Percentiles rank a stretch among this genome's conserved stretches.
Conservation (phyloP, 768 basidiomycete genomes). For the Phanerodontia chrysosporium region DNA sequence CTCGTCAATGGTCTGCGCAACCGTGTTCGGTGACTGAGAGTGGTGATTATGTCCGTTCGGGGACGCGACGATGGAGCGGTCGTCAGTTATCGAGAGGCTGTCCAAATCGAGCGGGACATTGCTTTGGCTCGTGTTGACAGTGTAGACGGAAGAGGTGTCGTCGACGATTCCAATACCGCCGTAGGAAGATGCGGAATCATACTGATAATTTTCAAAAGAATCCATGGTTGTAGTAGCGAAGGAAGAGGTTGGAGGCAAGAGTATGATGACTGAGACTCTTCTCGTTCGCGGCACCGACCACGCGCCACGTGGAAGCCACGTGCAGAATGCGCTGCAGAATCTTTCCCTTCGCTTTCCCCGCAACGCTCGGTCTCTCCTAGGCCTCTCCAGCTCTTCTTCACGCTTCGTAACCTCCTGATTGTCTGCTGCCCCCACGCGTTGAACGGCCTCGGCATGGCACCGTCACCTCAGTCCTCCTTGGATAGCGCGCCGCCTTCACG, state of each 20-base stretch:
- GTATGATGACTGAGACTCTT: slow-evolving; percentile 12
- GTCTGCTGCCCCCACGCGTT: no score
- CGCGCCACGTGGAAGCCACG: slow-evolving; percentile 12
- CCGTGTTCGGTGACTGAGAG: slow-evolving; percentile 7
- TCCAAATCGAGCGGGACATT: slow-evolving; percentile 54
- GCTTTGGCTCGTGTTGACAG: slow-evolving; percentile 59
- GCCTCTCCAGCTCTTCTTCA: no score
- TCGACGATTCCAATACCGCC: slow-evolving; percentile 69
- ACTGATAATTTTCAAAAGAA: slow-evolving; percentile 82
- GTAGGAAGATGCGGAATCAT: slow-evolving; percentile 79
- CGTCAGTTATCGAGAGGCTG: slow-evolving; percentile 64
- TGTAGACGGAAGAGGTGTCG: slow-evolving; percentile 79
- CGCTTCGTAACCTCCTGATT: no score
- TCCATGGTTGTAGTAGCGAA: slow-evolving; percentile 47
- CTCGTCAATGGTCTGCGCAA: slow-evolving; percentile 46
- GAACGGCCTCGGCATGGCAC: no score
- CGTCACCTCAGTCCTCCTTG: no score
- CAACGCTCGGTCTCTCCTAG: no score
- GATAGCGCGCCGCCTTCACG: background rate
- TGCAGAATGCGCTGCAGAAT: background rate
- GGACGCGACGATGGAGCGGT: slow-evolving; percentile 39
- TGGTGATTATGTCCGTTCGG: slow-evolving; percentile 36
- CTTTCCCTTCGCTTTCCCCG: no score
- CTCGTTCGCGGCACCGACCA: slow-evolving; percentile 9
- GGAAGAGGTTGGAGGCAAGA: background rate